These are phyloP conservation scores for Chenopodium formosanum DNA, from an alignment of 148 eudicot species.

Conservation along the genomic window DNA sequence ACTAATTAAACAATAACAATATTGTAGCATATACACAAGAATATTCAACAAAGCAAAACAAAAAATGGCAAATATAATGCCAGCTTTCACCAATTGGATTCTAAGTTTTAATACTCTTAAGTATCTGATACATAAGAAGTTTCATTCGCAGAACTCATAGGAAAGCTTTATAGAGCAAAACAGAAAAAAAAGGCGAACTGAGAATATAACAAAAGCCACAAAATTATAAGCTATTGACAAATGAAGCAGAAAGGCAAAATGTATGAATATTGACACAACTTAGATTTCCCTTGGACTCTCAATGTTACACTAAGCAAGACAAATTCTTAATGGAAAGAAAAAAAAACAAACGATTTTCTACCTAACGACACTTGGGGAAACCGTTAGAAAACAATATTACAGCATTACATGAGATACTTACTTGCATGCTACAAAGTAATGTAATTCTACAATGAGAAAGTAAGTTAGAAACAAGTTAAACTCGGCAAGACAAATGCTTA, in stretches of 20 bases:
- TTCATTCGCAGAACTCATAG: neutral
- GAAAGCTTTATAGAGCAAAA: neutral
- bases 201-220: slow-evolving; percentile 1
- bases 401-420: neutral
- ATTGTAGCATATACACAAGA: neutral
- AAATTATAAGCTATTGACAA: neutral
- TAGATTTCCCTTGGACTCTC: neutral
- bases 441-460: too few species aligned
- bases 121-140: too few species aligned
- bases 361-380: neutral
- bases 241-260: neutral
- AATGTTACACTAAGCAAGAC: neutral
- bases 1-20: neutral
- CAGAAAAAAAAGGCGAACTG: neutral
- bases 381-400: neutral
- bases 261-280: neutral
- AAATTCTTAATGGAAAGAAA: neutral
- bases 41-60: neutral
- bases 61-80: neutral
- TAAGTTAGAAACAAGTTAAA: neutral
- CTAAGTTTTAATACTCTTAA: neutral
- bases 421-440: neutral
- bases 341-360: neutral
- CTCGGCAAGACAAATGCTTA: neutral
- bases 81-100: neutral